phyloP scores from a whole-genome alignment of 306 rosid species.

The Vigna angularis region DNA sequence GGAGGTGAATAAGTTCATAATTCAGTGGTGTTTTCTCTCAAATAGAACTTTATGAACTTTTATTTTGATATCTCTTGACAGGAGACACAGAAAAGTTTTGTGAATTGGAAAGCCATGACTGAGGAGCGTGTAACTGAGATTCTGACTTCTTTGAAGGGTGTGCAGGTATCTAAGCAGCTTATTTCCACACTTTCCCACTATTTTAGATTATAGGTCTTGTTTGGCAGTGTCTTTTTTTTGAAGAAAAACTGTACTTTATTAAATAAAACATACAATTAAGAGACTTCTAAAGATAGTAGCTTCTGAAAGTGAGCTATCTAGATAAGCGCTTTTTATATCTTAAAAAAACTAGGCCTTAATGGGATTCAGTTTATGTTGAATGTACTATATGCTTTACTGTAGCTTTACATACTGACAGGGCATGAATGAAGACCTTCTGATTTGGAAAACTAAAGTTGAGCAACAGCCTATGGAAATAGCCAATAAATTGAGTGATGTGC shows the following conservation, averaged over 20 bases:
- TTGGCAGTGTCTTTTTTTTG: not conserved
- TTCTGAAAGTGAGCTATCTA: not conserved
- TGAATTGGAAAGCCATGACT: constrained; percentile 58
- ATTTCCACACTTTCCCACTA: not conserved
- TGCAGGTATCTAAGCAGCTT: constrained; percentile 57
- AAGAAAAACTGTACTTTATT: not conserved
- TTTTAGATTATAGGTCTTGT: constrained; percentile 1
- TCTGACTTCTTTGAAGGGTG: constrained; percentile 59
- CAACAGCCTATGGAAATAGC: constrained; percentile 58
- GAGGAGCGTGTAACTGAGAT: constrained; percentile 56
- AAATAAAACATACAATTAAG: not conserved
- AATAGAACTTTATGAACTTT: constrained; percentile 27
- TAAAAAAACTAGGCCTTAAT: not conserved
- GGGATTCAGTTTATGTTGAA: constrained; percentile 14
- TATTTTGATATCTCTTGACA: constrained; percentile 32
- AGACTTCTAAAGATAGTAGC: not conserved
- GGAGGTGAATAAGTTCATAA: constrained; percentile 51
- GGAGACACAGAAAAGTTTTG: constrained; percentile 52
- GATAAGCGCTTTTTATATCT: not conserved
- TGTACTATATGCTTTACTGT: constrained; percentile 1
- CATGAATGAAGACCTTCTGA: constrained; percentile 56
- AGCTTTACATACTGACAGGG: constrained; percentile 52
- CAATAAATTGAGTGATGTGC: constrained; percentile 49
- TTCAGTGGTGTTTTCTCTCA: constrained; percentile 7
- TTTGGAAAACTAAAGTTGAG: constrained; percentile 69